Evolutionary conservation across 2,329 filamentous ascomycete genomes (phyloP), one percentile per base, ranked within the genome.

Genomic region (Aspergillus spinulosporus): DNA sequence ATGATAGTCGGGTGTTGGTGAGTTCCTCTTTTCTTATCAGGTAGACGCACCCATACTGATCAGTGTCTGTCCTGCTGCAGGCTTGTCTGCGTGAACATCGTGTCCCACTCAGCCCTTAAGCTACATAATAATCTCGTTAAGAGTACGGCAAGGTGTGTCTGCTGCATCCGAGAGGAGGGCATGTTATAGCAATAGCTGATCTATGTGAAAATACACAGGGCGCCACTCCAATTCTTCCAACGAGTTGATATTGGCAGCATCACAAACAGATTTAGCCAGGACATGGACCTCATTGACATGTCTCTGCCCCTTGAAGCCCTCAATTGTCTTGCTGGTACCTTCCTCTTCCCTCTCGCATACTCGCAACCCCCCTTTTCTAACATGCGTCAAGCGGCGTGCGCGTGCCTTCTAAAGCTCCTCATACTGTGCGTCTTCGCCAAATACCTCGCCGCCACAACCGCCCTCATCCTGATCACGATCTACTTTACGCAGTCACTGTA

Each of bases 271-370:
- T 80, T 81, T 62, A 29, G 21, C n/a, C 77, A 80, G 59, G 78
- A 81, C 64, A 66, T 80, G 4, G 67, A 73, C 52, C 64, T 80
- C n/a, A 76, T 80, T 9, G 78, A 80, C 48, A 74, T 68, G 57
- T 71, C 76, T 43, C 63, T 80, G 8, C 58, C 60, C 2, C 45
- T 51, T 7, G 43, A 46, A 14, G 36, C 46, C 3, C n/a, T 57
- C 11, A 54, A 60, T 11, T 12, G 4, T 2, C 31, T 48, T 2
- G 21, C 29, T 21, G 8, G 37, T 40, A 40, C 37, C 21, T 21
- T 36, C 12, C 34, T 36, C 34, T 36, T 36, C 34, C 34, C 7
- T 8, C 7, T 36, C 21, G 32, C 32, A 40, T 14, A 11, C 37
- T 40, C 5, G 11, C 11, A 11, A 40, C 6, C 32, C 32, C 32